These are phyloP conservation scores for Chalaropsis ovoidea DNA, from an alignment of 2,329 filamentous ascomycete species.

Conservation along the genomic window DNA sequence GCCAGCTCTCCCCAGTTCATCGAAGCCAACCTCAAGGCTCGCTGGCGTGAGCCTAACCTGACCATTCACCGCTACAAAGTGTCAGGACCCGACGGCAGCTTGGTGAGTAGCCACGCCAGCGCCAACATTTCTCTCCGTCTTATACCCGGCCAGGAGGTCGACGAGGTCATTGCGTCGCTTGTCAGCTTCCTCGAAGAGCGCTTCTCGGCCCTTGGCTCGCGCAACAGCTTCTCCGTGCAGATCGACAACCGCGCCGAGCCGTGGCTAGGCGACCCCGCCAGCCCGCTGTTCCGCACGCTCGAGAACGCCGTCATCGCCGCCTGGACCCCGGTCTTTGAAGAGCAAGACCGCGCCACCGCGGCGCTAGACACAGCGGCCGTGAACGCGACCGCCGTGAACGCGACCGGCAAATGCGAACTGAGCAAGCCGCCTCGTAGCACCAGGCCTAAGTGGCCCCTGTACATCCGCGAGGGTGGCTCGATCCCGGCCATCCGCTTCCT, in stretches of 20 bases:
- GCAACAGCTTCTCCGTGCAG: slow-evolving; percentile 68
- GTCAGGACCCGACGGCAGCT: slow-evolving; percentile 80
- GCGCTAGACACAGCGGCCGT: neutral
- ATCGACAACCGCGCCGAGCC: slow-evolving; percentile 93
- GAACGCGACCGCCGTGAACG: slow-evolving; percentile 13
- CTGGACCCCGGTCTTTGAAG: slow-evolving; percentile 55
- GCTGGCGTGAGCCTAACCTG: slow-evolving; percentile 90
- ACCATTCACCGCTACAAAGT: slow-evolving; percentile 91
- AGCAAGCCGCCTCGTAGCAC: neutral
- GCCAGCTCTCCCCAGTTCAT: slow-evolving; percentile 35
- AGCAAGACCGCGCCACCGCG: slow-evolving; percentile 25
- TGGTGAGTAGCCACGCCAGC: slow-evolving; percentile 82
- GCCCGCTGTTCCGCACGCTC: slow-evolving; percentile 81
- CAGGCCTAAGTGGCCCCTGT: slow-evolving; percentile 50
- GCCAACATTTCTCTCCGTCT: slow-evolving; percentile 83
- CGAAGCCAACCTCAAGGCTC: slow-evolving; percentile 75
- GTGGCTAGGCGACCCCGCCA: slow-evolving; percentile 86
- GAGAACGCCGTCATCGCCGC: slow-evolving; percentile 75
- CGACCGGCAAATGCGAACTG: slow-evolving; percentile 24
- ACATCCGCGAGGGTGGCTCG: slow-evolving; percentile 89
- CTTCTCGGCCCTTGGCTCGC: slow-evolving; percentile 65
- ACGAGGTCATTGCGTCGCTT: slow-evolving; percentile 60
- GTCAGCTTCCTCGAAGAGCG: slow-evolving; percentile 56
- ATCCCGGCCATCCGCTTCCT: slow-evolving; percentile 91
- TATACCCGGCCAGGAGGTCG: slow-evolving; percentile 84